Base-by-base conservation (phyloP, 2,329 filamentous ascomycete genomes). In the Diaporthe destruens region DNA sequence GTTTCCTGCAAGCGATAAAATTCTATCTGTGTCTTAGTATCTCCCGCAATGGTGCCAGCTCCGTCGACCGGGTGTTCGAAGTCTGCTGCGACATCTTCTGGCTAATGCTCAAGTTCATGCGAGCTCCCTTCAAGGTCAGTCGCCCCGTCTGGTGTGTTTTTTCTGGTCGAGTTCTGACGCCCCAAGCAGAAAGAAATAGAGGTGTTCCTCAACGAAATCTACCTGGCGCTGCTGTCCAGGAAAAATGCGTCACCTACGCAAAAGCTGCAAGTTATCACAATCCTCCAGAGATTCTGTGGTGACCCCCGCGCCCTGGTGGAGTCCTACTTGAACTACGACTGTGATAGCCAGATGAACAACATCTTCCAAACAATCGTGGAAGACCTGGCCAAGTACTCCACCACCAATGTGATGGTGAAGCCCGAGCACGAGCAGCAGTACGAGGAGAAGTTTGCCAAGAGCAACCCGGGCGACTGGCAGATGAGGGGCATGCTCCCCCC, bases 21-120 rank as follows among this genome's bases (percentile, higher is more conserved):
- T 98, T 97, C 80, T 98, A 99, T 80, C 88, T 99, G 36, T 98
- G 96, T 82, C 88, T 99, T 53, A 97, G 95, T 82, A 90, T 99
- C 77, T 98, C 95, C 71, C 91, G 96, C 68, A 99, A 99, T 80
- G 97, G 96, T 23, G 94, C 96, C 18, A 98, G 96, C 83, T 96
- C 95, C 6, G 93, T 98, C 55, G 93, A 94, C 75, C 90, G 90
- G 76, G 95, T 99, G 0, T 99, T 98, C 79, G 96, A 98, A 79
- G 94, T 98, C 54, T 96, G 94, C 81, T 95, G 94, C 78, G 96
- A 99, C 81, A 97, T 98, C 39, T 99, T 99, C 81, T 99, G 95
- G 95, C 87, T 98, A 72, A 98, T 98, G 92, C 85, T 98, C 55
- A 97, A 97, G 81, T 93, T 94, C 78, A 93, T 99, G 90, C 91